Evolutionary conservation across 352 stramenopile genomes (phyloP), one percentile per base, ranked within the genome.

Genomic region (Globisporangium ultimum): DNA sequence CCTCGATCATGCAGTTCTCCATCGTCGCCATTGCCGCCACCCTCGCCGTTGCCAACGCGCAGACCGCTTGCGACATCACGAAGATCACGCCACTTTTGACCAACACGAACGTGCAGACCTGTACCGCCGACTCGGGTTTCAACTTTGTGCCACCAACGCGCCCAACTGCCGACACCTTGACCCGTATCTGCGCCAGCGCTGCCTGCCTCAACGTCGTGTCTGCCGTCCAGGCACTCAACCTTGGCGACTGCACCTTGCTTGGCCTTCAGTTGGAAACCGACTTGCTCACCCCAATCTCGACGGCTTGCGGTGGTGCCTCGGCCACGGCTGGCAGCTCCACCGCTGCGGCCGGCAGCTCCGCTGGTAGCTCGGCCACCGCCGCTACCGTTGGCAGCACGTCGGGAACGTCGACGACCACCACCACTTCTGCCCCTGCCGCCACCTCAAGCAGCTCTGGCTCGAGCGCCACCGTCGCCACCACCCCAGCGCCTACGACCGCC

Each of bases 181-280:
- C 61, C 18, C 66, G 67, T 53, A 49, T 72, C 13, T 76, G 68
- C 28, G 13, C 46, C 13, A 63, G 59, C 42, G 20, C 43, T 0
- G 50, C 64, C 43, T 76, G 68, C 48, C 34, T 54, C 55, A 24
- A 13, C 11, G 50, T 64, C 14, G 53, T 74, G 22, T n/a, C 18
- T 2, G 45, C 18, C 15, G 32, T 74, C 45, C 48, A 64, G 49
- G 61, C 42, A 2, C 52, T 70, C 3, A 47, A 53, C 14, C 48
- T 75, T 1, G 67, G 64, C 17, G 64, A 74, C 56, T 72, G 67
- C 63, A 28, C 50, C n/a, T 22, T 69, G 51, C 50, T 70, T 2
- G 53, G 51, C 18, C 38, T 72, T 15, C 22, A 61, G 7, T 38
- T 72, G 14, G 52, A 67, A 21, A 58, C 66, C 20, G 57, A 72